Evolutionary conservation across 2,329 filamentous ascomycete species (phyloP).

Genomic region (Pyricularia pennisetigena): DNA sequence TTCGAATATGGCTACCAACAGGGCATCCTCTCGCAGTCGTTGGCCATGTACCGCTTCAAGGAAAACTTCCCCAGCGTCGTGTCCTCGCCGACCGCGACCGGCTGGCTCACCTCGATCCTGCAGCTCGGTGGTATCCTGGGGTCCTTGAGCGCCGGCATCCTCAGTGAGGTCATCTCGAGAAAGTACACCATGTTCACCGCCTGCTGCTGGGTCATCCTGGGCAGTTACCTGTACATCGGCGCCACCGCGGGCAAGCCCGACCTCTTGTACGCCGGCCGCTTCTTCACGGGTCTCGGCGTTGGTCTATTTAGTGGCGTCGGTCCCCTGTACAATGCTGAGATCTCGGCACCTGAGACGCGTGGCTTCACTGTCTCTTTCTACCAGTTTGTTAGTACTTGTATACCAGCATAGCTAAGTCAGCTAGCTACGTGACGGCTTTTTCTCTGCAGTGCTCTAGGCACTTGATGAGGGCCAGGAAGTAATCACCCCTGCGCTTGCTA

Average conservation of each 20-base stretch:
- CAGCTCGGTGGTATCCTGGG: slow-evolving; percentile 40
- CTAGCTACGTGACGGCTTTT: no score
- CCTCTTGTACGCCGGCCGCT: slow-evolving; percentile 6
- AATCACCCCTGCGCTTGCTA: background rate
- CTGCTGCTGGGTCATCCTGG: slow-evolving; percentile 34
- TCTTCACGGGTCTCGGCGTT: slow-evolving; percentile 30
- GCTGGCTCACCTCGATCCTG: slow-evolving; percentile 41
- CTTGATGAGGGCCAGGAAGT: no score
- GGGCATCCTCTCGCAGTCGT: slow-evolving; percentile 41
- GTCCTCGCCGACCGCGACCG: slow-evolving; percentile 32
- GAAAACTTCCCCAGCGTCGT: slow-evolving; percentile 38
- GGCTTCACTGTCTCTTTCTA: slow-evolving; percentile 57
- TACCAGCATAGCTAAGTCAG: background rate
- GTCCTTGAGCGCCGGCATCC: slow-evolving; percentile 33
- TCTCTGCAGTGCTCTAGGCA: no score
- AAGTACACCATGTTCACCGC: slow-evolving; percentile 43
- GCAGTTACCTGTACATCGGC: slow-evolving; percentile 33
- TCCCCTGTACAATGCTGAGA: slow-evolving; percentile 40
- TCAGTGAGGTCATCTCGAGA: slow-evolving; percentile 36
- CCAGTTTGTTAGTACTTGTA: slow-evolving; percentile 33
- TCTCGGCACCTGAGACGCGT: slow-evolving; percentile 53
- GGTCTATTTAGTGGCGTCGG: slow-evolving; percentile 34
- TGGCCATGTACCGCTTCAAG: slow-evolving; percentile 41
- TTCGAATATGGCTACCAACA: slow-evolving; percentile 45
- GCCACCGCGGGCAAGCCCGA: slow-evolving; percentile 26